Conservation (phyloP, 257 asterid genomes). For the Mitragyna speciosa region DNA sequence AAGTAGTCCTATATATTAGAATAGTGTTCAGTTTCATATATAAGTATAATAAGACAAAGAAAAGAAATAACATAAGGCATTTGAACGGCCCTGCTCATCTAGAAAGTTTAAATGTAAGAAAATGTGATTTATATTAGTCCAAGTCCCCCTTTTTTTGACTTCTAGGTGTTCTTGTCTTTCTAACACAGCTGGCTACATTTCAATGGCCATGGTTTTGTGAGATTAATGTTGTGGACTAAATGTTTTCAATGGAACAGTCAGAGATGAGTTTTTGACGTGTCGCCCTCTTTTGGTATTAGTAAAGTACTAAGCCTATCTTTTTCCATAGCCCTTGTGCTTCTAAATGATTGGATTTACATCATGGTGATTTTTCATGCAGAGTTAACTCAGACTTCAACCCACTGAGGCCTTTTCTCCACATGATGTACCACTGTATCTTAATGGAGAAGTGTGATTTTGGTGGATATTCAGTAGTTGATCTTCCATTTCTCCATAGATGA, state of each 20-base stretch:
- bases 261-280: not conserved
- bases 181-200: not conserved
- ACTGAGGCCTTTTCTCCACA: not conserved
- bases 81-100: slow-evolving; percentile 1
- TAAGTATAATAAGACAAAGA: too few species aligned
- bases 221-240: not conserved
- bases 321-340: not conserved
- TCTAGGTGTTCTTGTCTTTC: not conserved
- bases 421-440: not conserved
- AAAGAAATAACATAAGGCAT: too few species aligned
- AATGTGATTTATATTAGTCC: not conserved
- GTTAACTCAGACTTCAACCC: not conserved
- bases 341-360: too few species aligned
- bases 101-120: not conserved
- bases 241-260: not conserved
- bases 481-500: not conserved
- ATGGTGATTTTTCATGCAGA: not conserved
- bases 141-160: not conserved
- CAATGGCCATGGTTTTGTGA: not conserved
- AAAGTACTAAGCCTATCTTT: not conserved
- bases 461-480: not conserved
- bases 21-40: too few species aligned
- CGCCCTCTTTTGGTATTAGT: not conserved
- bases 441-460: not conserved
- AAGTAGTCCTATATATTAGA: too few species aligned